phyloP scores from a whole-genome alignment of 1,139 yeast genomes.

The Zygosaccharomyces sapae region DNA sequence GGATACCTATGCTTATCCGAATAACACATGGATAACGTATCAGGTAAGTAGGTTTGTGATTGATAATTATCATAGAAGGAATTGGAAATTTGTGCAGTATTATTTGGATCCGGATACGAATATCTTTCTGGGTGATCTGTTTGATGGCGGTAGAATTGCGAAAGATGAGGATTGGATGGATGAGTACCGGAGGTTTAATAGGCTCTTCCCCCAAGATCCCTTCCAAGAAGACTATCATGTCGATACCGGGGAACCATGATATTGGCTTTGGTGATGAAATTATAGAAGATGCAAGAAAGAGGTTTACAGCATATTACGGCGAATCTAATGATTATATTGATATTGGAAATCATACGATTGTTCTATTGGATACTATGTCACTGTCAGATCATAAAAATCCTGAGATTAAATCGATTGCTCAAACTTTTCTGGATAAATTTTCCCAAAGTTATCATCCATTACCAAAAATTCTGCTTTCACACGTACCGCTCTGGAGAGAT shows the following conservation, averaged over 20 bases:
- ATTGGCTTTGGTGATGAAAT: slow-evolving; percentile 81
- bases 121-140: slow-evolving; percentile 81
- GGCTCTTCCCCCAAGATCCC: slow-evolving; percentile 53
- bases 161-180: slow-evolving; percentile 59
- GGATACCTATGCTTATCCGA: slow-evolving; percentile 69
- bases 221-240: slow-evolving; percentile 47
- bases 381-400: slow-evolving; percentile 50
- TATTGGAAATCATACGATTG: slow-evolving; percentile 72
- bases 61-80: slow-evolving; percentile 76
- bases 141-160: slow-evolving; percentile 98
- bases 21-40: slow-evolving; percentile 46
- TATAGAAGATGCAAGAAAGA: slow-evolving; percentile 47
- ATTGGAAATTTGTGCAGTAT: slow-evolving; percentile 60
- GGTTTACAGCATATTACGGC: slow-evolving; percentile 76
- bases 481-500: slow-evolving; percentile 71
- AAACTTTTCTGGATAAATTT: slow-evolving; percentile 33
- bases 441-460: slow-evolving; percentile 33
- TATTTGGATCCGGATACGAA: slow-evolving; percentile 69
- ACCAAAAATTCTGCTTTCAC: slow-evolving; percentile 72
- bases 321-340: slow-evolving; percentile 52
- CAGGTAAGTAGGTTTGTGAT: slow-evolving; percentile 43
- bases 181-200: slow-evolving; percentile 65
- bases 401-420: slow-evolving; percentile 43
- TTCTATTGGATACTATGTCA: slow-evolving; percentile 77
- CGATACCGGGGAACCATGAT: slow-evolving; percentile 92